A percentile compares a stretch with the other conserved stretches of the same genome.
Conservation (phyloP, 2,329 filamentous ascomycete species). For the Verticillium longisporum region DNA sequence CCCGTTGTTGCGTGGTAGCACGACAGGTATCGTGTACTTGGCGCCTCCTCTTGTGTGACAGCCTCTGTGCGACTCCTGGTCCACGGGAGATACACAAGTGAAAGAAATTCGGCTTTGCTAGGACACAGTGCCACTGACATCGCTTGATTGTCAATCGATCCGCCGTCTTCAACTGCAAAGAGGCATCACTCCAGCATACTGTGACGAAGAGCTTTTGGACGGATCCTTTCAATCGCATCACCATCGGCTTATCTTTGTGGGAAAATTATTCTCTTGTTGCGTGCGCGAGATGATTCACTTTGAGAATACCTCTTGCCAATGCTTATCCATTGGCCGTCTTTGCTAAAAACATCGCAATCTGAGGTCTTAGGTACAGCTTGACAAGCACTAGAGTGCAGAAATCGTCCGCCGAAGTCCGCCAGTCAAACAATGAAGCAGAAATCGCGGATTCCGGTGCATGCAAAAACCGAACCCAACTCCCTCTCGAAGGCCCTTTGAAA, state of each 20-base stretch:
- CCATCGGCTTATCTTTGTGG: background rate
- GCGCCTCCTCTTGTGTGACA: background rate
- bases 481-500: background rate
- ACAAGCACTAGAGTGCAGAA: background rate
- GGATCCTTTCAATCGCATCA: background rate
- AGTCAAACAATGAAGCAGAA: background rate
- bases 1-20: background rate
- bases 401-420: background rate
- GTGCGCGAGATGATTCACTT: background rate
- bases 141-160: background rate
- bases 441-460: background rate
- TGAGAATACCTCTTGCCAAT: background rate
- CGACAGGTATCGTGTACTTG: background rate
- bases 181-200: background rate
- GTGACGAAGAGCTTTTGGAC: background rate
- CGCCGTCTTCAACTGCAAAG: background rate
- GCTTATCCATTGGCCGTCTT: background rate
- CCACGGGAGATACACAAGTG: background rate
- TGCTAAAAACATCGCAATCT: background rate
- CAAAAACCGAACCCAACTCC: background rate
- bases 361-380: background rate
- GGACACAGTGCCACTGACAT: background rate
- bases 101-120: background rate
- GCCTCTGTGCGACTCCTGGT: background rate
- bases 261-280: background rate